phyloP scores from a whole-genome alignment of 2,329 filamentous ascomycete genomes.

The Microsporum canis region DNA sequence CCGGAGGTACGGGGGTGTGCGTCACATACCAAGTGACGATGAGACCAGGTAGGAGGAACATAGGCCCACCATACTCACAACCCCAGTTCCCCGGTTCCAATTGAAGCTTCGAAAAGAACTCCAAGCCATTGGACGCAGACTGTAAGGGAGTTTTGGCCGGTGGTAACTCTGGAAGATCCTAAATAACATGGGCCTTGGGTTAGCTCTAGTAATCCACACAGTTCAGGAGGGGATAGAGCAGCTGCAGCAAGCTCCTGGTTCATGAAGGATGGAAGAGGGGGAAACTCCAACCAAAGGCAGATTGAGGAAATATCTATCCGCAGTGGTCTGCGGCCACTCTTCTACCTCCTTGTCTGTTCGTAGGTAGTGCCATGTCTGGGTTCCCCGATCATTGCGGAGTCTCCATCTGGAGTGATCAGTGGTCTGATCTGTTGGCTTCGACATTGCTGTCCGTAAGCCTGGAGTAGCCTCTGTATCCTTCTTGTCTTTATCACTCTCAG shows the following conservation, averaged over 20 bases:
- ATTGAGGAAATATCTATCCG: slow-evolving; percentile 84
- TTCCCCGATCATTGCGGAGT: slow-evolving; percentile 66
- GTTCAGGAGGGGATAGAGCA: background rate
- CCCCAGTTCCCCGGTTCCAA: slow-evolving; percentile 85
- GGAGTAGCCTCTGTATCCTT: background rate
- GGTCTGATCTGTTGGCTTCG: slow-evolving; percentile 29
- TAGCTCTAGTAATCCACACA: background rate
- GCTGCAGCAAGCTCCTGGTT: background rate
- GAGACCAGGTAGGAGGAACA: slow-evolving; percentile 83
- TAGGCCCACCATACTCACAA: slow-evolving; percentile 93
- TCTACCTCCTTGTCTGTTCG: slow-evolving; percentile 56
- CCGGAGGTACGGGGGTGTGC: slow-evolving; percentile 69
- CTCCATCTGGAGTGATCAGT: slow-evolving; percentile 81
- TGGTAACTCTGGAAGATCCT: slow-evolving; percentile 66
- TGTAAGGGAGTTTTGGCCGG: slow-evolving; percentile 61
- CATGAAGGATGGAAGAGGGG: background rate
- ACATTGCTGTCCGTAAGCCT: background rate
- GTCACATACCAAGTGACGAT: slow-evolving; percentile 83
- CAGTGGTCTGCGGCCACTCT: slow-evolving; percentile 71
- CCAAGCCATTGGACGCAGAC: slow-evolving; percentile 67
- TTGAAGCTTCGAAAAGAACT: slow-evolving; percentile 84
- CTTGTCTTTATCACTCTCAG: background rate
- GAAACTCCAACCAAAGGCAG: slow-evolving; percentile 55
- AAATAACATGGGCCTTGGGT: background rate
- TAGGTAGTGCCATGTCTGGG: slow-evolving; percentile 91